Base-by-base conservation (phyloP, 1,284 basidiomycete genomes). In the Boletus calvinii region DNA sequence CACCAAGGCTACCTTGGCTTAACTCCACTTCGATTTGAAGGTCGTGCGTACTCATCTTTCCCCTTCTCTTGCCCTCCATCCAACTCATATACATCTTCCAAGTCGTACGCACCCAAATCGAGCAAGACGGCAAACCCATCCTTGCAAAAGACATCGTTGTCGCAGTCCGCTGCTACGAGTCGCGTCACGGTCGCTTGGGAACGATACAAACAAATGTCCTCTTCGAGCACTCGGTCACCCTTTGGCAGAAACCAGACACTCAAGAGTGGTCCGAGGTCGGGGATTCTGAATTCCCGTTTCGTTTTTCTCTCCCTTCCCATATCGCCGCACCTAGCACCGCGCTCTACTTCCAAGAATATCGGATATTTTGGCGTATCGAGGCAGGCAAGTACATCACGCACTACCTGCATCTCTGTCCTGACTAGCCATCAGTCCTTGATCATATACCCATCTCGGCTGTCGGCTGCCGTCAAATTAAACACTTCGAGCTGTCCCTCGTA, bases 331-430 rank as follows among this genome's bases (percentile, higher is more conserved):
- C 81, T 63, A 88, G 85, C 65, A 84, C 83, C 43, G 79, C 82
- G 22, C 62, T 71, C 22, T 78, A 83, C 53, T 90, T 84, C 61
- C 85, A 87, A 59, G 86, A 86, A 62, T 92, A 90, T 67, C 77
- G 84, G 40, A 83, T 87, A 63, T 82, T 81, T 64, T 93, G 90
- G 90, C 77, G 87, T 48, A 74, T 93, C 53, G 90, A 93, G 73
- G 90, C 88, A 56, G 78, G 90, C 85, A 59, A 62, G 85, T 76
- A 17, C 43, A 46, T 54, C 50, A 26, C 50, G 36, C 43, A 52
- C 40, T 52, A 45, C 39, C 48, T 18, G 24, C 46, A 36, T 37
- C 20, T 37, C 20, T 49, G 7, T 54, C 55, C 59, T 59, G 52
- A 62, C 59, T 59, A 49, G 46, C 43, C 30, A 43, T 46, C 52